Evolutionary conservation across 805 yeast species (phyloP).

Genomic region (Pichia membranifaciens): DNA sequence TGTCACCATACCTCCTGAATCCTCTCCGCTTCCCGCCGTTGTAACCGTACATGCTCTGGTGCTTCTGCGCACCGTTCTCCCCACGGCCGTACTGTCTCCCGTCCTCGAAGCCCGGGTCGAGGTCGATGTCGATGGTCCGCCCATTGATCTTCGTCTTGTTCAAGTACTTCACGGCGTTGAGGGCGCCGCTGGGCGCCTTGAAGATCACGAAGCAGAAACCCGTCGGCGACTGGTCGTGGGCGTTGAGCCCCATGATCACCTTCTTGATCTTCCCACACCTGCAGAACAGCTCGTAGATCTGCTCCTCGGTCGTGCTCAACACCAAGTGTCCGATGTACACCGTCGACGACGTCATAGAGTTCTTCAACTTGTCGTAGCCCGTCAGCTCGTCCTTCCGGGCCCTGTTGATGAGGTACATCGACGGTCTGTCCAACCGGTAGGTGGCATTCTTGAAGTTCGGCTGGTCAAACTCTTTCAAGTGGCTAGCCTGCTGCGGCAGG

Average conservation of each 20-base stretch:
- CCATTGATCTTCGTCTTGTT: conserved; percentile 83
- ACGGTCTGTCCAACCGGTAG: conserved; percentile 65
- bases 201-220: conserved; percentile 94
- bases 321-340: conserved; percentile 89
- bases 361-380: conserved; percentile 59
- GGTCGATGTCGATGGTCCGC: conserved; percentile 72
- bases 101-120: conserved; percentile 93
- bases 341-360: conserved; percentile 63
- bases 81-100: conserved; percentile 98
- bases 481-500: conserved; percentile 16
- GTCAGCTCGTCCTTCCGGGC: conserved; percentile 47
- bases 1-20: conserved; percentile 12
- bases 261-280: conserved; percentile 73
- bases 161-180: conserved; percentile 76
- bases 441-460: conserved; percentile 59
- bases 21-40: conserved; percentile 16
- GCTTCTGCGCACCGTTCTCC: conserved; percentile 78
- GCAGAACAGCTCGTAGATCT: conserved; percentile 78
- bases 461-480: conserved; percentile 41
- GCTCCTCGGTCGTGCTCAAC: conserved; percentile 91
- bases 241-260: conserved; percentile 91
- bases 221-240: conserved; percentile 88
- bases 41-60: conserved; percentile 10
- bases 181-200: conserved; percentile 59
- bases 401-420: conserved; percentile 58